These are phyloP conservation scores for Mycena vulgaris DNA, from an alignment of 768 basidiomycete genomes.

Conservation along the genomic window DNA sequence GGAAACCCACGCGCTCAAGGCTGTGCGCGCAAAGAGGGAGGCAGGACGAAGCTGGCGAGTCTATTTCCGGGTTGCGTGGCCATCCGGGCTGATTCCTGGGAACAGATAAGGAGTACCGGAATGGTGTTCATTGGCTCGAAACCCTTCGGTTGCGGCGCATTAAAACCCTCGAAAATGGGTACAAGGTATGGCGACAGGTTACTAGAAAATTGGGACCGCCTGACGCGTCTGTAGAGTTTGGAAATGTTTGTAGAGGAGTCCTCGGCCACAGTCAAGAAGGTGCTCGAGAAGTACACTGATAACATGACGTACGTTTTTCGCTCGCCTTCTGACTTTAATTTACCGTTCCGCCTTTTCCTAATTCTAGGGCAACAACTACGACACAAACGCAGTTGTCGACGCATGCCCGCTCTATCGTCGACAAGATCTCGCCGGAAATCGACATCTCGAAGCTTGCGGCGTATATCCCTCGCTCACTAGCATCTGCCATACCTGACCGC, in stretches of 20 bases:
- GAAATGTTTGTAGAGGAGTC: conserved; percentile 86
- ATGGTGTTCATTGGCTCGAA: conserved; percentile 93
- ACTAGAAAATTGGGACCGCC: neutral
- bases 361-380: conserved; percentile 76
- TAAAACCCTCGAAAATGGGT: conserved; percentile 87
- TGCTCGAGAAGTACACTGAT: conserved; percentile 83
- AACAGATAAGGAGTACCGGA: conserved; percentile 91
- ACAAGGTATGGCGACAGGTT: conserved; percentile 70
- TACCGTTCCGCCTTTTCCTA: neutral
- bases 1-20: conserved; percentile 78
- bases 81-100: conserved; percentile 19
- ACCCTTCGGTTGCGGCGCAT: conserved; percentile 86
- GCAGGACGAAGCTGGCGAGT: conserved; percentile 90
- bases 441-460: conserved; percentile 74
- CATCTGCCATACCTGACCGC: conserved; percentile 77
- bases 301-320: conserved; percentile 74
- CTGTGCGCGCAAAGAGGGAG: conserved; percentile 89
- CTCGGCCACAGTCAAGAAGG: conserved; percentile 71
- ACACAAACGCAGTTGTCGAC: conserved; percentile 83
- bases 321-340: neutral
- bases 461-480: conserved; percentile 73
- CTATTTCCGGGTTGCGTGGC: neutral
- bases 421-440: conserved; percentile 77
- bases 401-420: conserved; percentile 73
- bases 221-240: conserved; percentile 69